A percentile compares a stretch with the other conserved stretches of the same genome.
phyloP scores from a whole-genome alignment of 495 filamentous ascomycete genomes.

The Rusavskia elegans region DNA sequence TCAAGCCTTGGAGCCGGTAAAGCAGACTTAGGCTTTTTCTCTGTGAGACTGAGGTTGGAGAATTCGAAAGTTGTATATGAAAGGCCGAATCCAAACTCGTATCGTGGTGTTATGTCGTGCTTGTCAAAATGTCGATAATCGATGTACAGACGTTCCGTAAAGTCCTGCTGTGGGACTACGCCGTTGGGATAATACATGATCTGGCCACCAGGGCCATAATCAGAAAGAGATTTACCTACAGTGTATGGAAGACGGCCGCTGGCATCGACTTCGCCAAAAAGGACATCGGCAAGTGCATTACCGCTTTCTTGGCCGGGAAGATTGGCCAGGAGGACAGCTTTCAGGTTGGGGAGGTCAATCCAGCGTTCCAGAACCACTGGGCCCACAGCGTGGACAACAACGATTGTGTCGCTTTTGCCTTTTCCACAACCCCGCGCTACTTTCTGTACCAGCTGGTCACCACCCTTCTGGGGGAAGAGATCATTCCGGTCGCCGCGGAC shows the following conservation, averaged over 20 bases:
- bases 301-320: slow-evolving; percentile 86
- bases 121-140: slow-evolving; percentile 91
- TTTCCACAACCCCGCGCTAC: slow-evolving; percentile 57
- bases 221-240: slow-evolving; percentile 60
- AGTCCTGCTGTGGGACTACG: slow-evolving; percentile 67
- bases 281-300: slow-evolving; percentile 64
- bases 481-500: slow-evolving; percentile 74
- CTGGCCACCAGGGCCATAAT: slow-evolving; percentile 69
- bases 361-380: slow-evolving; percentile 74
- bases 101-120: slow-evolving; percentile 45
- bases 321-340: slow-evolving; percentile 72
- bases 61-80: slow-evolving; percentile 73
- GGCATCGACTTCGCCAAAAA: slow-evolving; percentile 75
- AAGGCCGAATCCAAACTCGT: slow-evolving; percentile 65
- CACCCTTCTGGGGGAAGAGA: slow-evolving; percentile 59
- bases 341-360: slow-evolving; percentile 64
- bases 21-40: slow-evolving; percentile 37
- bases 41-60: slow-evolving; percentile 36
- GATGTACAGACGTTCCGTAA: slow-evolving; percentile 68
- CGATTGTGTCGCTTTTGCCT: slow-evolving; percentile 54
- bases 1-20: slow-evolving; percentile 44
- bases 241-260: slow-evolving; percentile 85
- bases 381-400: slow-evolving; percentile 83
- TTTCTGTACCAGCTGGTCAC: slow-evolving; percentile 52
- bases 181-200: slow-evolving; percentile 62